Base-by-base conservation (phyloP, 164 flowering plant genomes). In the Macadamia tetraphylla region DNA sequence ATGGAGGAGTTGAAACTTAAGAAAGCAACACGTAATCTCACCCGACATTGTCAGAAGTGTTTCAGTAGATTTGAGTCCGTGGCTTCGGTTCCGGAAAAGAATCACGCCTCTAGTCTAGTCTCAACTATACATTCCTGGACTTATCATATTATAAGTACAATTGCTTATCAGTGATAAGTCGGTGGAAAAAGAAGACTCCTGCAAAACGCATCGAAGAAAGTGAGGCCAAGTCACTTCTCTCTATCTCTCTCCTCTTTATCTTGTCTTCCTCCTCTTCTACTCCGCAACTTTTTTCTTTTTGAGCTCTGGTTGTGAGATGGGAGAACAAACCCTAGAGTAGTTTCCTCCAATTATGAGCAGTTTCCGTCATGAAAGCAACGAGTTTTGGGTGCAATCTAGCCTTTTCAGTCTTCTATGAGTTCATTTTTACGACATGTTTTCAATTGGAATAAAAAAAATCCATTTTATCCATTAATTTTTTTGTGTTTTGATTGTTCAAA, bases 121-220 rank as follows among this genome's bases (percentile, higher is more conserved):
- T 23, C 23, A 23, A 23, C 23, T 23, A 23, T 23, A 23, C 23
- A 0, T 23, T 56, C 18, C 32, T 6, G 43, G 23, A 12, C 46
- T 17, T 0, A 5, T 53, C 57, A 53, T 14, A 53, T 53, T 5
- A 53, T 53, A 53, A 53, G 18, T 3, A 14, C 2, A 13, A 3
- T 1, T 2, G 15, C 63, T 68, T 77, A 68, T 77, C 62, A 71
- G 23, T 77, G 85, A 83, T 80, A 81, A 18, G 83, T 79, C 70
- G 75, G 80, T 75, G 71, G 53, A 61, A 51, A 62, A 53, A 14
- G 57, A 53, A 77, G 71, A 63, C 75, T 61, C 62, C 82, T 79
- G 87, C 82, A 75, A 72, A 81, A 76, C 80, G 82, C 82, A 83
- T 83, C 83, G 76, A 75, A 75, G 78, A 81, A 77, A 76, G 85